A percentile compares a stretch with the other conserved stretches of the same genome.
phyloP scores from a whole-genome alignment of 106 monocot genomes.

The Dendrobium officinale region DNA sequence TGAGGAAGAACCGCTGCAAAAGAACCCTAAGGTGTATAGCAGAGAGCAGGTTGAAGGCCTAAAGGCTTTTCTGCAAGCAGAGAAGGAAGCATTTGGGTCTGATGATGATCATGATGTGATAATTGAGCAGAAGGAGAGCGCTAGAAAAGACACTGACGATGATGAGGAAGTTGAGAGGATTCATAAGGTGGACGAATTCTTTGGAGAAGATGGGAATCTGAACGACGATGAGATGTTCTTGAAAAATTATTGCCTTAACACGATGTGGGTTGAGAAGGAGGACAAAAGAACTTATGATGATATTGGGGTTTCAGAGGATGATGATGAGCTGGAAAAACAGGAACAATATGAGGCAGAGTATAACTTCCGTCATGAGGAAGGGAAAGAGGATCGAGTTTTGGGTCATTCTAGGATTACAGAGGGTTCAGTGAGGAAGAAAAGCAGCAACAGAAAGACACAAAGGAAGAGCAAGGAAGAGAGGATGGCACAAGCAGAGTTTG shows the following conservation, averaged over 20 bases:
- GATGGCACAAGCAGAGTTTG: constrained; percentile 66
- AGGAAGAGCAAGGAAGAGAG: constrained; percentile 94
- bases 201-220: constrained; percentile 54
- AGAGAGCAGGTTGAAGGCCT: constrained; percentile 56
- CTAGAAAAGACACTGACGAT: constrained; percentile 14
- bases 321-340: constrained; percentile 80
- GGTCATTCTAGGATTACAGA: constrained; percentile 67
- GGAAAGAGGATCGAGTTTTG: constrained; percentile 51
- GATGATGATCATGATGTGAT: constrained; percentile 50
- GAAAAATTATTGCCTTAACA: constrained; percentile 62
- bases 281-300: constrained; percentile 26
- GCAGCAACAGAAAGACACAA: constrained; percentile 63
- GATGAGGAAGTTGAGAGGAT: constrained; percentile 30
- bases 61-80: constrained; percentile 66
- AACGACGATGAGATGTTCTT: constrained; percentile 62
- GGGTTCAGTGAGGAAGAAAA: constrained; percentile 91
- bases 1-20: constrained; percentile 9
- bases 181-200: constrained; percentile 49
- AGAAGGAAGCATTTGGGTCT: constrained; percentile 29
- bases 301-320: constrained; percentile 60
- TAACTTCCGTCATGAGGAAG: constrained; percentile 90
- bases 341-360: constrained; percentile 73
- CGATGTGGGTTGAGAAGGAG: constrained; percentile 50
- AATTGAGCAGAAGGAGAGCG: constrained; percentile 40
- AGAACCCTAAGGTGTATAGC: constrained; percentile 45